These are phyloP conservation scores for Dovyalis caffra DNA, from an alignment of 345 rosid genomes.

Conservation along the genomic window DNA sequence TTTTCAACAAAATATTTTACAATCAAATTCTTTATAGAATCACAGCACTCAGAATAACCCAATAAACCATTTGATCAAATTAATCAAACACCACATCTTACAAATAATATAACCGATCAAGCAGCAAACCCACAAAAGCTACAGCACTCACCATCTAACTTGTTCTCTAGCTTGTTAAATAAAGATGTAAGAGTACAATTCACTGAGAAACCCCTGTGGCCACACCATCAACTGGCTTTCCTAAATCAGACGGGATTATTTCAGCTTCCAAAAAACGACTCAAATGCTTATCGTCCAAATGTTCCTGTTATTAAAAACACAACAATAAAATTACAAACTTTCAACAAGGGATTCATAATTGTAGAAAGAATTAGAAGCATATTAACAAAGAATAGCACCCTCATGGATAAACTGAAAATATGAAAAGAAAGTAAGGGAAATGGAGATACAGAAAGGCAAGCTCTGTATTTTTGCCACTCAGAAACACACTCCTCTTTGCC, in stretches of 20 bases:
- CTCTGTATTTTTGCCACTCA: conserved; percentile 79
- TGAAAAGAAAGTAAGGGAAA: not conserved
- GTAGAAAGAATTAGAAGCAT: too few species aligned
- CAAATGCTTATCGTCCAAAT: conserved; percentile 72
- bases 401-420: not conserved
- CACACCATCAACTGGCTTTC: conserved; percentile 33
- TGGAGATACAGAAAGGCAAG: conserved; percentile 65
- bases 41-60: too few species aligned
- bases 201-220: conserved; percentile 15
- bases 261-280: conserved; percentile 72
- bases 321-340: not conserved
- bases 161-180: not conserved
- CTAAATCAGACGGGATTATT: conserved; percentile 24
- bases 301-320: conserved; percentile 42
- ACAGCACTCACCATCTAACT: not conserved
- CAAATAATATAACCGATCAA: not conserved
- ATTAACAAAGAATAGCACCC: too few species aligned
- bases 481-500: conserved; percentile 65
- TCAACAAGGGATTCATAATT: not conserved
- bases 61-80: too few species aligned
- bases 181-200: not conserved
- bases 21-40: too few species aligned
- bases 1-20: too few species aligned
- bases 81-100: not conserved
- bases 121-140: not conserved